Evolutionary conservation across 441 rosid species (phyloP), one percentile per base, ranked within the genome.

Genomic region (Oxalis stricta): DNA sequence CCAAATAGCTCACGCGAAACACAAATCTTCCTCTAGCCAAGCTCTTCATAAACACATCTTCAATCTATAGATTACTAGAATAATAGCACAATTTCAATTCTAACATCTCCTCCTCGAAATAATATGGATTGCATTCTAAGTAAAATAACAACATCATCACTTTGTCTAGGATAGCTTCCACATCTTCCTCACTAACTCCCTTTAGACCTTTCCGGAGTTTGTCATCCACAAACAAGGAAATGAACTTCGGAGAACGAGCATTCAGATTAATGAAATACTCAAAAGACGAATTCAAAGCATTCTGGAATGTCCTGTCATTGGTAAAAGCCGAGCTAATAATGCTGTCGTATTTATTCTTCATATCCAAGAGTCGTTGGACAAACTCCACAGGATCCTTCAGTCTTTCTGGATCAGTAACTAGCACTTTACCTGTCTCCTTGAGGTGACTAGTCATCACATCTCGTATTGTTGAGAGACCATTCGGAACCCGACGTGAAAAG

Each of bases 141-240:
- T 89, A 84, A 23, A 94, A 84, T 75, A 89, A 84, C 49, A 89
- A 58, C 97, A 82, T 79, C 97, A 89, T 89, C 47, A 89, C 97
- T 67, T 89, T 89, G 64, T 89, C 97, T 13, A 84, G 92, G 43
- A 89, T 74, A 40, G 66, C 55, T 65, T 89, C 97, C 50, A 82
- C 95, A 63, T 84, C 97, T 64, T 66, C 94, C 63, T 89, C 95
- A 22, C 77, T 62, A 6, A 77, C 84, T 20, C 94, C 95, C 70
- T 82, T 79, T 30, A 82, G 66, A 43, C 95, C 94, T 68, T 82
- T 89, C 19, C 95, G 69, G 28, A 88, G 80, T 60, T 84, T 88
- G 73, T 84, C 95, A 61, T 88, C 94, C 59, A 88, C 88, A 48
- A 79, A 88, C 71, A 88, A 53, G 13, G 97, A 84, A 58, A 88